These are phyloP conservation scores for Ogataea nakhonphanomensis DNA, from an alignment of 805 yeast species.

Conservation along the genomic window DNA sequence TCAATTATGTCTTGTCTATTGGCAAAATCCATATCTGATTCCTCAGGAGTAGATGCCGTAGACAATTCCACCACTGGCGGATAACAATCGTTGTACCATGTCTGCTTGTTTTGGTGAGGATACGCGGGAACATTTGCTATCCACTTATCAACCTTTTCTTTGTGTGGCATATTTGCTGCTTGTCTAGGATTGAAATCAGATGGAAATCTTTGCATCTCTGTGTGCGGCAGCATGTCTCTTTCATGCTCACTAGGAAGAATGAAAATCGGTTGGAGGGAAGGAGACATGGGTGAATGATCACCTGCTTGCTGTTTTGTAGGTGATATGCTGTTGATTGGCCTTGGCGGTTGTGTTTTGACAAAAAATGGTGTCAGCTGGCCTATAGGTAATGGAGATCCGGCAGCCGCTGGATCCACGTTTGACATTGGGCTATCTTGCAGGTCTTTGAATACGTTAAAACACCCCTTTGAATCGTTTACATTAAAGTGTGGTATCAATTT, in stretches of 20 bases:
- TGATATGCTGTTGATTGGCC: constrained; percentile 10
- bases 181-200: constrained; percentile 56
- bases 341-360: constrained; percentile 16
- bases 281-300: constrained; percentile 14
- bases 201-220: constrained; percentile 36
- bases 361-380: constrained; percentile 18
- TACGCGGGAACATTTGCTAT: constrained; percentile 53
- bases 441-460: constrained; percentile 18
- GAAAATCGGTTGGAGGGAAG: constrained; percentile 17
- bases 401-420: constrained; percentile 10
- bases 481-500: constrained; percentile 14
- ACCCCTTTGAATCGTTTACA: constrained; percentile 12
- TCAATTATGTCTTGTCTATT: constrained; percentile 48
- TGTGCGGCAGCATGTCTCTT: constrained; percentile 10
- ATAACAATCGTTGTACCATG: constrained; percentile 45
- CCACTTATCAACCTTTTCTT: constrained; percentile 68
- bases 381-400: constrained; percentile 19
- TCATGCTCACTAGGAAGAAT: constrained; percentile 16
- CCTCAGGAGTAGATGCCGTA: constrained; percentile 22
- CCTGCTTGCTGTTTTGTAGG: constrained; percentile 18
- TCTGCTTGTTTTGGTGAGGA: constrained; percentile 21
- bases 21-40: constrained; percentile 28
- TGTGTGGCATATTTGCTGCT: constrained; percentile 59
- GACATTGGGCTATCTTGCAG: constrained; percentile 13
- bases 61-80: constrained; percentile 41